Percentiles rank a stretch among this genome's conserved stretches.
Evolutionary conservation across 2,329 filamentous ascomycete genomes (phyloP).

Genomic region (Colletotrichum shisoi): DNA sequence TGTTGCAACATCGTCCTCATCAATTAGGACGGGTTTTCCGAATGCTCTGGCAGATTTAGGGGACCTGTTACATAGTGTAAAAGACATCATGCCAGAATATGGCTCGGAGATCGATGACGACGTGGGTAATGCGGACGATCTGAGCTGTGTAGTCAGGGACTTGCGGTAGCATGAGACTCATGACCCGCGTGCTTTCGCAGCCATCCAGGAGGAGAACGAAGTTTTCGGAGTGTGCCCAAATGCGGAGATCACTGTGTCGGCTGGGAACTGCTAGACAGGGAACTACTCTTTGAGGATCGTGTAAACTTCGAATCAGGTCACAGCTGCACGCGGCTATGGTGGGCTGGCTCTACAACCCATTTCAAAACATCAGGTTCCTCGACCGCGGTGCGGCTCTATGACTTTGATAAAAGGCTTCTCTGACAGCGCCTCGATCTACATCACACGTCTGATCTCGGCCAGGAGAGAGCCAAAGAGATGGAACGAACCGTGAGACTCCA

Average conservation of each 20-base stretch:
- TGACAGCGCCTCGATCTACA: neutral
- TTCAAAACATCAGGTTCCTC: too few species aligned
- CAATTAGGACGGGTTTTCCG: neutral
- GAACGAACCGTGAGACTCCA: neutral
- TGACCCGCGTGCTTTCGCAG: too few species aligned
- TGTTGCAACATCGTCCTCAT: neutral
- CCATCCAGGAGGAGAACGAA: neutral
- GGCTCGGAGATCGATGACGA: neutral
- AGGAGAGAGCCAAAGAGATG: neutral
- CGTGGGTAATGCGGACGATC: neutral
- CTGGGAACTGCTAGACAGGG: neutral
- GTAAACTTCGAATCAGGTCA: neutral
- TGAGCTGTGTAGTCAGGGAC: neutral
- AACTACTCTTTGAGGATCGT: neutral
- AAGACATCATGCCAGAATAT: neutral
- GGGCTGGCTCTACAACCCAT: too few species aligned
- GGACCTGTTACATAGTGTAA: neutral
- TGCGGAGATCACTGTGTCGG: neutral
- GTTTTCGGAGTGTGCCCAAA: neutral
- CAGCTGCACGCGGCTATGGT: neutral
- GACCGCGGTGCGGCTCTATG: neutral
- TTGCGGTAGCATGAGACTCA: neutral
- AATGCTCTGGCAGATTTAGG: neutral
- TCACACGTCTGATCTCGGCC: neutral
- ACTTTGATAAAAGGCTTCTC: neutral